A percentile compares a stretch with the other conserved stretches of the same genome.
Evolutionary conservation across 345 rosid genomes (phyloP).

Genomic region (Sisymbrium irio): DNA sequence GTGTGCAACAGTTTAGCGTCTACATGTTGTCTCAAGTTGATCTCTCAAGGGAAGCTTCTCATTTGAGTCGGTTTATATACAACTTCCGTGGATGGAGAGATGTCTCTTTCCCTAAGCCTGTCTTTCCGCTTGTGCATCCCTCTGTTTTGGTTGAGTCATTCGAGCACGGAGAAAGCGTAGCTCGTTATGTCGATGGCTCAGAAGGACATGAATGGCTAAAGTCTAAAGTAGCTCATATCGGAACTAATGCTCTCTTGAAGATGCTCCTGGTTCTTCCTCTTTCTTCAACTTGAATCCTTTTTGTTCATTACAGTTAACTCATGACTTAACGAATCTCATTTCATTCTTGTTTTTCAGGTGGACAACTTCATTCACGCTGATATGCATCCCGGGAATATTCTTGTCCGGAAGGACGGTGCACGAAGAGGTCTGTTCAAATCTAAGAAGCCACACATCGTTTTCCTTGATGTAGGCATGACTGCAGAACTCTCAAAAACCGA

Average conservation of each 20-base stretch:
- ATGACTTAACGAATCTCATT: background rate
- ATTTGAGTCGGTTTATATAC: slow-evolving; percentile 84
- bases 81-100: slow-evolving; percentile 91
- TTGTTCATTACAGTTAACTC: background rate
- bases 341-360: slow-evolving; percentile 50
- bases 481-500: slow-evolving; percentile 92
- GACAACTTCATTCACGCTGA: slow-evolving; percentile 99
- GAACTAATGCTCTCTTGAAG: slow-evolving; percentile 94
- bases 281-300: background rate
- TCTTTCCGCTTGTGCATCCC: slow-evolving; percentile 93
- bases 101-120: slow-evolving; percentile 97
- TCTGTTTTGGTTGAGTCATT: slow-evolving; percentile 93
- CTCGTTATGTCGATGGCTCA: slow-evolving; percentile 76
- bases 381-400: slow-evolving; percentile 99
- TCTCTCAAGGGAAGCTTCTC: slow-evolving; percentile 99
- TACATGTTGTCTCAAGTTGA: slow-evolving; percentile 99
- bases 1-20: slow-evolving; percentile 90
- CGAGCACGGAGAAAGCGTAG: slow-evolving; percentile 92
- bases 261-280: slow-evolving; percentile 81
- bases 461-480: slow-evolving; percentile 99
- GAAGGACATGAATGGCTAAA: slow-evolving; percentile 66
- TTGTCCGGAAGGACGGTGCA: slow-evolving; percentile 69
- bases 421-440: slow-evolving; percentile 60
- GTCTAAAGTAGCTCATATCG: slow-evolving; percentile 85
- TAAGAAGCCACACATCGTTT: slow-evolving; percentile 94